Evolutionary conservation across 495 filamentous ascomycete genomes (phyloP), one percentile per base, ranked within the genome.

Genomic region (Podospora comata): DNA sequence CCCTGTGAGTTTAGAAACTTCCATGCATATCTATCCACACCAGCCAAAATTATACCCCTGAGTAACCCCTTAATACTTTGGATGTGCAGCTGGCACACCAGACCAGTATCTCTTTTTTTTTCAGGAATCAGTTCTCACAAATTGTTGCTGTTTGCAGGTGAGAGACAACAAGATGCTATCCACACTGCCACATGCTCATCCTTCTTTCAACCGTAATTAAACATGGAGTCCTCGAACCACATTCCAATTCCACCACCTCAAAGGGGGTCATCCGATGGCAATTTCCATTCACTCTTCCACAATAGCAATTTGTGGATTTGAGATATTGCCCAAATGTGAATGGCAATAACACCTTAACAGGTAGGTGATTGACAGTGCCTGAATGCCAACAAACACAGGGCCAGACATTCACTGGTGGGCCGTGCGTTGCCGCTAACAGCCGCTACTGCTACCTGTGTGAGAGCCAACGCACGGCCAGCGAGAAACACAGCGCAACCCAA

Each of bases 231-330:
- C 30, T 7, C 5, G 13, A 48, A 48, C 13, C 15, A 48, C 13
- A 11, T 48, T 48, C 39, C 39, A 48, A 48, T 48, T 18, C 15
- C 15, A 48, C 39, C 39, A 48, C 39, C 39, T 48, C 39, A 13
- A 48, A 11, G 9, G 7, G 6, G 18, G 1, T 16, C 39, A 48
- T 48, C 39, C 7, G 30, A 5, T 32, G 30, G 30, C 30, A 32
- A 32, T 32, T 32, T 32, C 30, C 30, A 32, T 32, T 32, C 4
- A 32, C 30, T 32, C 3, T 32, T 32, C 30, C 30, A 32, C 30
- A 32, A 32, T 32, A 15, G 79, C 80, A 48, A 48, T 34, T 4
- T 15, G 79, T 73, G 16, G 79, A 75, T 15, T 18, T 48, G 39
- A 48, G 39, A 48, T 11, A 48, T 48, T 48, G 39, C 39, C 39